Evolutionary conservation across 2,329 filamentous ascomycete genomes (phyloP), one percentile per base, ranked within the genome.

Genomic region (Calycina marina): DNA sequence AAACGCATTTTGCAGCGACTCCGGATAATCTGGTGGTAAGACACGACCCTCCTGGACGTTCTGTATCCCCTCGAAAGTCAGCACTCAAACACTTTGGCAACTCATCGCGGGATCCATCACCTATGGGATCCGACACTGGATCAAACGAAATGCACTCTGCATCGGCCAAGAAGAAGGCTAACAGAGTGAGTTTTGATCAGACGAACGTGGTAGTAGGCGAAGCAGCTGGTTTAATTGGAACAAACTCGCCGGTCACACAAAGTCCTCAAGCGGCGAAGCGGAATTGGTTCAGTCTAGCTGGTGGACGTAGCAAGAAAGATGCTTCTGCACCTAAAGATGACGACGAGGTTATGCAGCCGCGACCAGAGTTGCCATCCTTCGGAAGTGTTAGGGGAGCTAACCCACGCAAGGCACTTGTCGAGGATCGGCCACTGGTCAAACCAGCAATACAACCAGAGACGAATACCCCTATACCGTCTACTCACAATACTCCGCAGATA

Each of bases 181-280:
- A 69, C 1, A 65, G 80, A 14, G 80, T 86, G 28, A 93, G 84
- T 56, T 94, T 85, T 49, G 77, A 83, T 30, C 65, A 67, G 18
- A 62, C 56, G n/a, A 67, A 63, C 6, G 56, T 67, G 6, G 56
- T 72, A 2, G 61, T 71, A 14, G 67, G 64, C 5, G 62, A 71
- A 31, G 54, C 62, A 6, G 55, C 55, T 5, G 47, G 53, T 6
- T 41, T 52, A 4, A 45, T 53, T 2, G 53, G 59, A 27, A 42
- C 51, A 1, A 60, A 62, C 5, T 59, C 61, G 1, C 54, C 61
- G 4, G 38, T 57, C 13, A 32, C 55, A 2, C 42, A 51, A 20
- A 61, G 58, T 37, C 55, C 61, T 4, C 56, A 53, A 25, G n/a
- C 6, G 8, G 44, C 32, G 34, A 67, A 57, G 43, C 61, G 65